phyloP scores from a whole-genome alignment of 2,329 filamentous ascomycete species.

The Aureobasidium sp. region DNA sequence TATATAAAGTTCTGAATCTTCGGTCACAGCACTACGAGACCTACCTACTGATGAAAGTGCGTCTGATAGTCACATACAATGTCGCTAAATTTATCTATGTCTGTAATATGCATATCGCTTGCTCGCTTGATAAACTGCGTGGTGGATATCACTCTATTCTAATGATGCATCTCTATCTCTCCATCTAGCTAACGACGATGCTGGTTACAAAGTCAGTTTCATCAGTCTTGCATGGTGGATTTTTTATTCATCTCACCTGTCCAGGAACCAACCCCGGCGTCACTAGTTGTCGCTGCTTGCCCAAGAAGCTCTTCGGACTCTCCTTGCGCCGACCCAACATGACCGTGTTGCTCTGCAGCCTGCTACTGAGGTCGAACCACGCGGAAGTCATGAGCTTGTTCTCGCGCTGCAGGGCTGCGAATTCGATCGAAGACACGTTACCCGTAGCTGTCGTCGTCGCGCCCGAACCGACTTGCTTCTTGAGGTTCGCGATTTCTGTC shows the following conservation, averaged over 20 bases:
- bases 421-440: constrained; percentile 26
- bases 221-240: too few species aligned
- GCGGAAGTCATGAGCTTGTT: constrained; percentile 72
- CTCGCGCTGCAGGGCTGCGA: constrained; percentile 66
- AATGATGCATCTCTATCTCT: neutral
- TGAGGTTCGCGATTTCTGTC: constrained; percentile 10
- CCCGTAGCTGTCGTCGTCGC: neutral
- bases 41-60: too few species aligned
- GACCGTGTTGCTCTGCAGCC: constrained; percentile 75
- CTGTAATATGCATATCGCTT: neutral
- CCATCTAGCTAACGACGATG: neutral
- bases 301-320: constrained; percentile 71
- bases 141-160: neutral
- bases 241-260: constrained; percentile 8
- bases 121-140: neutral
- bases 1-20: neutral
- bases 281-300: constrained; percentile 59
- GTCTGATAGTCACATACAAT: too few species aligned
- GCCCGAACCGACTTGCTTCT: constrained; percentile 3
- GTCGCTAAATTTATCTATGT: too few species aligned
- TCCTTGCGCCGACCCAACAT: constrained; percentile 67
- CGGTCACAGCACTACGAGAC: too few species aligned
- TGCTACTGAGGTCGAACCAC: constrained; percentile 73
- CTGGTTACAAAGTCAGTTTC: neutral
- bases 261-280: constrained; percentile 1